Evolutionary conservation across 805 yeast genomes (phyloP), one percentile per base, ranked within the genome.

Genomic region (Candida chilensis): DNA sequence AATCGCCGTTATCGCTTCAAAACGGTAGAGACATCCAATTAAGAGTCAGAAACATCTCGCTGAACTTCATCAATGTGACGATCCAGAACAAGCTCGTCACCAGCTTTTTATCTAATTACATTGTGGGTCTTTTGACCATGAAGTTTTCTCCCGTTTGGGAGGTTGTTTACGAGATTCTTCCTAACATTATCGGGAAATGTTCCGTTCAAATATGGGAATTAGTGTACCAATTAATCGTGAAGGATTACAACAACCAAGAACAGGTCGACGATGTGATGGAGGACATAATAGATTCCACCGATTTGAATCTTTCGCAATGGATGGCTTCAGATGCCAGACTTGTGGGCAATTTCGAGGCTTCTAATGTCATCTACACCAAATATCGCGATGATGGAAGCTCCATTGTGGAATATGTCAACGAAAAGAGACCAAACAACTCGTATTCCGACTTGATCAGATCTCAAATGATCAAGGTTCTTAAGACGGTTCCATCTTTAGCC

Each of bases 81-180:
- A 54, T 17, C 39, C 31, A 6, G 46, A 45, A 40, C 8, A 52
- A 38, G 35, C 22, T 66, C 11, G 61, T 71, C 19, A 58, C 70
- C 22, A 63, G 60, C 15, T 74, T 66, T 41, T 32, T 75, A 22
- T 67, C 81, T 40, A 40, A 46, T 17, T 61, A 41, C 30, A 30
- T 52, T 15, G 47, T 61, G 32, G 97, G 97, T 20, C 64, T 82
- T 36, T 54, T 88, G 26, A 64, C 85, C 4, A 76, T 77, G 20
- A 71, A 73, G 34, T 86, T 90, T 41, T 81, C 85, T 33, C 97
- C 97, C 1, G 67, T 81, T 10, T 87, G 95, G 95, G 68, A 72
- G 13, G 86, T 81, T 4, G 81, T 82, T 2, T 56, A 65, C 32
- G 90, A 79, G 36, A 66, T 70, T 4, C 45, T 84, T 4, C 71